A percentile compares a stretch with the other conserved stretches of the same genome.
Evolutionary conservation across 1,284 basidiomycete species (phyloP).

Genomic region (Omphalotus olearius): DNA sequence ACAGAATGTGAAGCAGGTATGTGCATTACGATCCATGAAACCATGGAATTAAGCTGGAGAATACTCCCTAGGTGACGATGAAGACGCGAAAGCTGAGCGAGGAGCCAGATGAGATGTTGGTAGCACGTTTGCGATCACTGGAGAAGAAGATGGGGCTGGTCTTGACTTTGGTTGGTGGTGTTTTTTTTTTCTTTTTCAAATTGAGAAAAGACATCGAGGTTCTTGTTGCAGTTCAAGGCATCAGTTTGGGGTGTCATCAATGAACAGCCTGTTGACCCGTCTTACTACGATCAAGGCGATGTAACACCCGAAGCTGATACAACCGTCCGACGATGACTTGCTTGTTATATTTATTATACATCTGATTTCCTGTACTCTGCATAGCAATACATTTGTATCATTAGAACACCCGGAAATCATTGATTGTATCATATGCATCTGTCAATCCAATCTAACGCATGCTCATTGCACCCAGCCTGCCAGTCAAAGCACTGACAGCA

Average conservation of each 20-base stretch:
- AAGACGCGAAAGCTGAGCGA: conserved; percentile 59
- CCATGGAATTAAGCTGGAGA: neutral
- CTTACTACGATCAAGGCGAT: conserved; percentile 9
- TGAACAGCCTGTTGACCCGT: conserved; percentile 62
- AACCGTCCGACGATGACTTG: conserved; percentile 32
- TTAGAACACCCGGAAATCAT: neutral
- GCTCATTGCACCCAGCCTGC: conserved; percentile 48
- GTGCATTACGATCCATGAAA: conserved; percentile 17
- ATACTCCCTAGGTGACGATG: conserved; percentile 43
- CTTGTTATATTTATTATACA: neutral
- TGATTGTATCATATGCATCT: no score
- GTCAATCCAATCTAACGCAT: conserved; percentile 4
- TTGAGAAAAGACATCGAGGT: conserved; percentile 4
- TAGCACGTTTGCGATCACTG: conserved; percentile 77
- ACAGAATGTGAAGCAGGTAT: conserved; percentile 64
- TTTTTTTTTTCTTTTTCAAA: neutral
- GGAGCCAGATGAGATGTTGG: conserved; percentile 69
- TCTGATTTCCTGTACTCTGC: neutral
- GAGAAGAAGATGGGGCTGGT: conserved; percentile 96
- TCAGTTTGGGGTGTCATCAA: conserved; percentile 94
- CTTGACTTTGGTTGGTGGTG: conserved; percentile 68
- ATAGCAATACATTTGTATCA: neutral
- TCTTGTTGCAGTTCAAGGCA: conserved; percentile 74
- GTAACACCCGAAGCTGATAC: conserved; percentile 23
- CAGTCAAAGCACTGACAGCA: conserved; percentile 42